Conservation (phyloP, 257 asterid genomes). For the Scutellaria minor region DNA sequence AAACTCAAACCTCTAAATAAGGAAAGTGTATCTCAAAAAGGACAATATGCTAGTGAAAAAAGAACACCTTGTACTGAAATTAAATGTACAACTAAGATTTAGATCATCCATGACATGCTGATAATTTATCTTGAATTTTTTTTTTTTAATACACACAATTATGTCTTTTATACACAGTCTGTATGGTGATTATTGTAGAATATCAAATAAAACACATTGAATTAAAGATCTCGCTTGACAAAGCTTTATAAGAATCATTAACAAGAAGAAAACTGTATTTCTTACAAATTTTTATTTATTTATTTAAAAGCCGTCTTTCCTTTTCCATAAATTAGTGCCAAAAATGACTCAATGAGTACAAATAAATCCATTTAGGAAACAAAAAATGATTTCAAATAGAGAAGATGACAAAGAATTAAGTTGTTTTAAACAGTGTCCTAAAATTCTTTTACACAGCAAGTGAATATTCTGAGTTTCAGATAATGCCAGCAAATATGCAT, state of each 20-base stretch:
- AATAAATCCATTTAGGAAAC: neutral
- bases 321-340: too few species aligned
- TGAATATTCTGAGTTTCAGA: neutral
- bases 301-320: too few species aligned
- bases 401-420: neutral
- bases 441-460: neutral
- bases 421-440: neutral
- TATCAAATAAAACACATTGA: too few species aligned
- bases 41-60: constrained; percentile 24
- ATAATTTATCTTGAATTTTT: too few species aligned
- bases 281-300: too few species aligned
- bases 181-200: too few species aligned
- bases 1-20: constrained; percentile 29
- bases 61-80: constrained; percentile 27
- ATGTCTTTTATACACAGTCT: too few species aligned
- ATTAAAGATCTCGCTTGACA: too few species aligned
- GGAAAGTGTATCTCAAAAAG: constrained; percentile 35
- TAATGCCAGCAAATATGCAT: constrained; percentile 1
- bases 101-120: too few species aligned
- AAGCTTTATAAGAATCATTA: too few species aligned
- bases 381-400: neutral
- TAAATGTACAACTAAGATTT: constrained; percentile 15
- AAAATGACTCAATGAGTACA: neutral
- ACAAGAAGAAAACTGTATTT: too few species aligned
- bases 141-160: too few species aligned